phyloP scores from a whole-genome alignment of 108 stramenopile species.

The Skeletonema grethae region DNA sequence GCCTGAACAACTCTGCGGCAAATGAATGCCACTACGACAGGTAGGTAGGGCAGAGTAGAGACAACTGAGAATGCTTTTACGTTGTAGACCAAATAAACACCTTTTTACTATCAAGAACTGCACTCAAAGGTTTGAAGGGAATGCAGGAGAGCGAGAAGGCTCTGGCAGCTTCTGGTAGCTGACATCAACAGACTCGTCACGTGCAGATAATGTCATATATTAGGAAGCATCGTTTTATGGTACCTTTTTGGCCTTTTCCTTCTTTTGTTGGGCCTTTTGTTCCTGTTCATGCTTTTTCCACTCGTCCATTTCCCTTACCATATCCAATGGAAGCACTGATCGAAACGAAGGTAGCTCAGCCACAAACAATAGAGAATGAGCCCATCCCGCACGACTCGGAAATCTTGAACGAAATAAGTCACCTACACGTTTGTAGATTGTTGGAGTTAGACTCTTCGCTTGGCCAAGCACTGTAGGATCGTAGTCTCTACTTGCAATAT shows the following conservation, averaged over 20 bases:
- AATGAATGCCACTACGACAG: too few relatives aligned
- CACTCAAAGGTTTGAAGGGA: too few relatives aligned
- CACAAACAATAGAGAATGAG: slow-evolving; percentile 97
- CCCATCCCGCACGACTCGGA: slow-evolving; percentile 92
- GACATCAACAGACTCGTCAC: too few relatives aligned
- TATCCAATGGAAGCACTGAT: slow-evolving; percentile 59
- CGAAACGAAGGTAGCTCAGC: slow-evolving; percentile 91
- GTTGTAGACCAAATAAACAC: too few relatives aligned
- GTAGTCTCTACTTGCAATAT: slow-evolving; percentile 92
- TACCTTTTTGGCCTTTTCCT: background rate
- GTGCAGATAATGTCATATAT: too few relatives aligned
- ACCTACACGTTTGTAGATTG: slow-evolving; percentile 88
- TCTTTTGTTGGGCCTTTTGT: slow-evolving; percentile 14
- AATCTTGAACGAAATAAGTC: slow-evolving; percentile 92
- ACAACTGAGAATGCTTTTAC: too few relatives aligned
- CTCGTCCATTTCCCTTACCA: slow-evolving; percentile 76
- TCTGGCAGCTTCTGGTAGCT: too few relatives aligned
- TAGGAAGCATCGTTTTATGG: too few relatives aligned
- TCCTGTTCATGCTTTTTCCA: slow-evolving; percentile 16
- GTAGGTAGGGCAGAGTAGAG: too few relatives aligned
- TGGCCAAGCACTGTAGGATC: slow-evolving; percentile 56
- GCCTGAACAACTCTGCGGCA: too few relatives aligned
- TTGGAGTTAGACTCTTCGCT: slow-evolving; percentile 92
- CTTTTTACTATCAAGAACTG: too few relatives aligned
- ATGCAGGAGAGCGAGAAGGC: too few relatives aligned